These are phyloP conservation scores for Chlorokybus atmophyticus DNA, from an alignment of 139 green algal species.

Conservation along the genomic window DNA sequence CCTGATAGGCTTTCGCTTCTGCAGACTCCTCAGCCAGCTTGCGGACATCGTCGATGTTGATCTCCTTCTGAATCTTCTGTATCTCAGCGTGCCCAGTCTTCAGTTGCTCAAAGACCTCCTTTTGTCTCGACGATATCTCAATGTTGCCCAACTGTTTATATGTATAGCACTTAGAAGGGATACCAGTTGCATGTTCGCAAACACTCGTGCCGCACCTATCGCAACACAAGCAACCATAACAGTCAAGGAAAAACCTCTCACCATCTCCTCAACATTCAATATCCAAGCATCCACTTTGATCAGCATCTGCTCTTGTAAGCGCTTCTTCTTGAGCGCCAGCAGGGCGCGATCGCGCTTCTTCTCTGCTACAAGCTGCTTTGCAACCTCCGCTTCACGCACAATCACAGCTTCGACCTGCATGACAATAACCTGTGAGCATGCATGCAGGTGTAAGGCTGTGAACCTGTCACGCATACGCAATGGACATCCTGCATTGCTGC, in stretches of 20 bases:
- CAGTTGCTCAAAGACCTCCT: slow-evolving; percentile 50
- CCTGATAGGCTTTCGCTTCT: slow-evolving; percentile 62
- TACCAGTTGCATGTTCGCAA: no score
- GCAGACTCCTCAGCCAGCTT: slow-evolving; percentile 57
- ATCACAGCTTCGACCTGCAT: slow-evolving; percentile 30
- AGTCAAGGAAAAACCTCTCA: no score
- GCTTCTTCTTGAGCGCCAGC: slow-evolving; percentile 32
- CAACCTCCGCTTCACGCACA: slow-evolving; percentile 23
- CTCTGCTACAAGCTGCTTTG: slow-evolving; percentile 16
- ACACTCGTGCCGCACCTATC: neutral
- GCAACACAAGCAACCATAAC: neutral
- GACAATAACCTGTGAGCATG: neutral
- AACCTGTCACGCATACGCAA: neutral
- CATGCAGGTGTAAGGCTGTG: neutral
- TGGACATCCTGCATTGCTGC: neutral
- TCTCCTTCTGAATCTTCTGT: slow-evolving; percentile 54
- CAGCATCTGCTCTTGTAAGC: slow-evolving; percentile 23
- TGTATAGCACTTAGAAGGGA: no score
- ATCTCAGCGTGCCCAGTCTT: slow-evolving; percentile 54
- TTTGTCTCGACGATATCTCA: slow-evolving; percentile 53
- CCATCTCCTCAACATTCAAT: slow-evolving; percentile 26
- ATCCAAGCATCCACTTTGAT: slow-evolving; percentile 27
- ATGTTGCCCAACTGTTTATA: slow-evolving; percentile 68
- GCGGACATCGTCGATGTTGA: slow-evolving; percentile 67
- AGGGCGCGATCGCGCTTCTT: slow-evolving; percentile 35